phyloP scores from a whole-genome alignment of 768 basidiomycete species.

The Mrakia blollopis region DNA sequence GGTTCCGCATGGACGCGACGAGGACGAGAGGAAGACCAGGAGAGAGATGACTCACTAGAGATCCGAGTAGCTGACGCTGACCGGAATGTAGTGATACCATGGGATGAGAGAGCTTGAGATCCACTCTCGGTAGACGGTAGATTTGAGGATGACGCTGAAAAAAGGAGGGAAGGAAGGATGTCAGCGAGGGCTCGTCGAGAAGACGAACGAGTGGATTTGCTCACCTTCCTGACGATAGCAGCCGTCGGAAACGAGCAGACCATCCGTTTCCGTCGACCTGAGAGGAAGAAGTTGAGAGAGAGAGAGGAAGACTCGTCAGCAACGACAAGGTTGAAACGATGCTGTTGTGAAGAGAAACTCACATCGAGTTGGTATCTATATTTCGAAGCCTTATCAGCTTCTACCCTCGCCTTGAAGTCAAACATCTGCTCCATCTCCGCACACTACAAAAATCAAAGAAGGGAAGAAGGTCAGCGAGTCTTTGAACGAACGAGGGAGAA shows the following conservation, averaged over 20 bases:
- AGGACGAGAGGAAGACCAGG: background rate
- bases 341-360: background rate
- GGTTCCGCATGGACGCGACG: no score
- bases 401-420: background rate
- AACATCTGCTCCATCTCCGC: slow-evolving; percentile 25
- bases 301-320: background rate
- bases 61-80: slow-evolving; percentile 23
- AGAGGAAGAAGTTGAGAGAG: background rate
- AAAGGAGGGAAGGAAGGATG: background rate
- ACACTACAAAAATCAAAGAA: background rate
- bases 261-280: slow-evolving; percentile 30
- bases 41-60: slow-evolving; percentile 6
- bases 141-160: slow-evolving; percentile 22
- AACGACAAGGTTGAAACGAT: background rate
- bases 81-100: slow-evolving; percentile 32
- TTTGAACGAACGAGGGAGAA: background rate
- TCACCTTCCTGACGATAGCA: slow-evolving; percentile 21
- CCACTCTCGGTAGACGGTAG: slow-evolving; percentile 28
- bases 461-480: background rate
- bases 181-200: background rate
- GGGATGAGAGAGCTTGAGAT: slow-evolving; percentile 22
- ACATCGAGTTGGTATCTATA: slow-evolving; percentile 27
- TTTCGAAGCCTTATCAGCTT: background rate
- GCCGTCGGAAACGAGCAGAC: slow-evolving; percentile 21
- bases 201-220: background rate